Evolutionary conservation across 441 rosid species (phyloP), one percentile per base, ranked within the genome.

Genomic region (Dalechampia spathulata): DNA sequence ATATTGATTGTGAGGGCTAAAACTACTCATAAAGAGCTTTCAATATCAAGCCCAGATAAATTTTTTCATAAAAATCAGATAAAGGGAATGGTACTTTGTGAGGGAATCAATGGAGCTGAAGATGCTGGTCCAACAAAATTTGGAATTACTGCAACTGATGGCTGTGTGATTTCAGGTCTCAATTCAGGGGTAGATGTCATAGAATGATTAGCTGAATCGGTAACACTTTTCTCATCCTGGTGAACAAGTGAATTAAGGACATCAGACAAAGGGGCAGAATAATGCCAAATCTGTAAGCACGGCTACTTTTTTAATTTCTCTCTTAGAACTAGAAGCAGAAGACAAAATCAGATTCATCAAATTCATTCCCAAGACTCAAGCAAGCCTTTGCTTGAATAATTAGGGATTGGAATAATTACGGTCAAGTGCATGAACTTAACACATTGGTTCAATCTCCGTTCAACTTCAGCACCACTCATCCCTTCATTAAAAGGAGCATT

Each of bases 401-500:
- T n/a, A n/a, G n/a, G n/a, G n/a, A 26, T 61, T 58, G 27, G 57
- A 69, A 58, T 14, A 55, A 49, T 48, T 41, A 26, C 62, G 51
- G 51, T 49, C 50, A 19, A 26, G 20, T 19, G 16, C 30, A 28
- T 20, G 22, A 43, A 76, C 83, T 71, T 67, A n/a, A 89, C 99
- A 62, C 23, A 51, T 69, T 75, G 96, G 55, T 70, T 75, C 64
- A 86, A 60, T 73, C 88, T 84, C 61, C 73, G 72, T 60, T 86
- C 98, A 55, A 83, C 84, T 77, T 94, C 98, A 54, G 58, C 78
- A 52, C 88, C 90, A 61, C 74, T 75, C 81, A 87, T 81, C 70
- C 95, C 99, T 73, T 94, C 99, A 41, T 47, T 28, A 41, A 85
- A 48, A 34, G 90, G 85, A 67, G 76, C 75, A 61, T 36, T 67